Conservation (phyloP, 768 basidiomycete genomes). For the Trichaptum fuscoviolaceum region DNA sequence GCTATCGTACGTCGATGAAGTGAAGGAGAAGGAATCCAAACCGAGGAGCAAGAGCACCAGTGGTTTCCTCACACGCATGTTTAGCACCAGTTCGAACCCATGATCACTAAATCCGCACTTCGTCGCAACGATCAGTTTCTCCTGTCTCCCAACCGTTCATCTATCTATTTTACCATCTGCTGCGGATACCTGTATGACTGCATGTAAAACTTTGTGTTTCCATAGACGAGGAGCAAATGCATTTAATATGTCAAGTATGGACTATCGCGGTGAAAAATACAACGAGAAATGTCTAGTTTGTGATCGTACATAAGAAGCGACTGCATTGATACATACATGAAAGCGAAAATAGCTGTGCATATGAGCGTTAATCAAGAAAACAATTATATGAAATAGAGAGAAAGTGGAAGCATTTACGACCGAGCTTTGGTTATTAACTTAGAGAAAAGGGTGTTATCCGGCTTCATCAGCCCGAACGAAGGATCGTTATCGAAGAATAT, state of each 20-base stretch:
- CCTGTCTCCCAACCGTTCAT: background rate
- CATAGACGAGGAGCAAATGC: too few species aligned
- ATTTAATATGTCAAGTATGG: background rate
- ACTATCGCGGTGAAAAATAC: background rate
- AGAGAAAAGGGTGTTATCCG: background rate
- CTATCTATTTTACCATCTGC: background rate
- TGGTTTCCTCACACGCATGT: background rate
- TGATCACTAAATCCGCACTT: background rate
- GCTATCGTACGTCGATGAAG: conserved; percentile 1
- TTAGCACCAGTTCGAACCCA: background rate
- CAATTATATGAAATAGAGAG: background rate
- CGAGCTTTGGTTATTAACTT: background rate
- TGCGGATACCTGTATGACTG: background rate
- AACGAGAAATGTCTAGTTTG: background rate
- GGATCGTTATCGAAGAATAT: background rate
- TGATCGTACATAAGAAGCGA: background rate
- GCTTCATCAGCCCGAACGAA: background rate
- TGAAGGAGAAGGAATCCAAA: background rate
- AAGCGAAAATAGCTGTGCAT: background rate
- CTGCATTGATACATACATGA: background rate
- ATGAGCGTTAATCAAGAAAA: background rate
- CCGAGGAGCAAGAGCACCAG: background rate
- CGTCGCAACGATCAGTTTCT: background rate
- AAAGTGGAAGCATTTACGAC: background rate
- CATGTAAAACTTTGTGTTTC: background rate